Evolutionary conservation across 1,284 basidiomycete species (phyloP), one percentile per base, ranked within the genome.

Genomic region (Rhodotorula sp.): DNA sequence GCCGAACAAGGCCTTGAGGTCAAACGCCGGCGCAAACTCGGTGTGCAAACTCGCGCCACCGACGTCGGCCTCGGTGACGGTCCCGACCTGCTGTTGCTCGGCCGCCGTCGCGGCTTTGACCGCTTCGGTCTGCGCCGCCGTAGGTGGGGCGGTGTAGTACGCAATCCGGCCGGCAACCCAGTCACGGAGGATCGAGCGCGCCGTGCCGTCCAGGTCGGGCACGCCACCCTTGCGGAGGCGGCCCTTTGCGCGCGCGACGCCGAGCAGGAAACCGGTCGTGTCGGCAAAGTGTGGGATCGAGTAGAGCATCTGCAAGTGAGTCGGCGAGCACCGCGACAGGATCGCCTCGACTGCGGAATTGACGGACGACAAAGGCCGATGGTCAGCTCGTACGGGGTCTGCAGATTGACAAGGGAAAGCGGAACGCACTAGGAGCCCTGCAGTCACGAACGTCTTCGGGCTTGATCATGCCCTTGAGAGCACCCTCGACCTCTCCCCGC

Each of bases 141-240:
- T 79, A 0, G 95, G 95, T 4, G 94, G 91, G 1, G 83, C 80
- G 2, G 92, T 91, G 81, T 86, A 91, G 82, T 93, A 98, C 0
- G 90, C 89, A 37, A 98, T 97, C 79, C 93, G 94, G 78, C 97
- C 93, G 73, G 91, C 87, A 79, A 98, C 98, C 95, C 95, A 98
- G 80, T 99, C 95, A 60, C 86, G 87, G 6, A 99, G 82, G n/a
- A 98, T 86, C 22, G 89, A 88, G 44, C 91, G 87, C 0, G 94
- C 93, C 0, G 92, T 87, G 0, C 89, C 85, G 59, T 90, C 87
- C 26, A 95, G 81, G 80, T 98, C 94, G 0, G 95, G 94, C 4
- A 93, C 89, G 67, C 95, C 95, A 45, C 95, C 95, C 84, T 93
- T 95, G 63, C 91, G 85, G 7, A 96, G 83, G 54, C 91, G 85